Evolutionary conservation across 345 rosid genomes (phyloP).

Genomic region (Chamaenerion angustifolium): DNA sequence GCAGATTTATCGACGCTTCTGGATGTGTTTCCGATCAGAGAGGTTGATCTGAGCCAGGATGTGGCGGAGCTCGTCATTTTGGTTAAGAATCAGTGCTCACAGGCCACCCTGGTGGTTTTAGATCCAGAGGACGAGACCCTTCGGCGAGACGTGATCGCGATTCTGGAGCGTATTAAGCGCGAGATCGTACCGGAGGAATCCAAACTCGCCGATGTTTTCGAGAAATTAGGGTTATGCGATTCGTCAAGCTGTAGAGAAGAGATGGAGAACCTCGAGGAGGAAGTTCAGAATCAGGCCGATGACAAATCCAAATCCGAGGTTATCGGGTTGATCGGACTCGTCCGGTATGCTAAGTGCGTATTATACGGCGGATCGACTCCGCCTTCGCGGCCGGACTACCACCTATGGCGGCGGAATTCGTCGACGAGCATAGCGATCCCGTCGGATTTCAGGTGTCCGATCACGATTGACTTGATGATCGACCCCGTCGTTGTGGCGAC

Average conservation of each 20-base stretch:
- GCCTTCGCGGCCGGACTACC: slow-evolving; percentile 8
- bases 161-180: slow-evolving; percentile 41
- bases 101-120: slow-evolving; percentile 4
- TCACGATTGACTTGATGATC: slow-evolving; percentile 68
- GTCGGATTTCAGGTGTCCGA: slow-evolving; percentile 70
- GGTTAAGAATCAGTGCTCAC: slow-evolving; percentile 34
- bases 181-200: slow-evolving; percentile 48
- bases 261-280: slow-evolving; percentile 64
- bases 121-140: slow-evolving; percentile 33
- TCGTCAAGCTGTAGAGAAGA: slow-evolving; percentile 44
- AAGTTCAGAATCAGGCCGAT: slow-evolving; percentile 49
- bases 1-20: slow-evolving; percentile 57
- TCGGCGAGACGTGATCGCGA: slow-evolving; percentile 22
- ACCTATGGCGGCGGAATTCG: slow-evolving; percentile 18
- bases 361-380: slow-evolving; percentile 40
- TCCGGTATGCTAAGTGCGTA: slow-evolving; percentile 76
- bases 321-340: slow-evolving; percentile 58
- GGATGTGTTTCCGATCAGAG: slow-evolving; percentile 51
- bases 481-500: slow-evolving; percentile 80
- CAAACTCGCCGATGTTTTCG: slow-evolving; percentile 25
- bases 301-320: slow-evolving; percentile 44
- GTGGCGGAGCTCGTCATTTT: slow-evolving; percentile 44
- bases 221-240: slow-evolving; percentile 27
- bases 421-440: slow-evolving; percentile 34
- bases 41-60: slow-evolving; percentile 37